Base-by-base conservation (phyloP, 805 yeast genomes). In the Saccharomycopsis sp. region DNA sequence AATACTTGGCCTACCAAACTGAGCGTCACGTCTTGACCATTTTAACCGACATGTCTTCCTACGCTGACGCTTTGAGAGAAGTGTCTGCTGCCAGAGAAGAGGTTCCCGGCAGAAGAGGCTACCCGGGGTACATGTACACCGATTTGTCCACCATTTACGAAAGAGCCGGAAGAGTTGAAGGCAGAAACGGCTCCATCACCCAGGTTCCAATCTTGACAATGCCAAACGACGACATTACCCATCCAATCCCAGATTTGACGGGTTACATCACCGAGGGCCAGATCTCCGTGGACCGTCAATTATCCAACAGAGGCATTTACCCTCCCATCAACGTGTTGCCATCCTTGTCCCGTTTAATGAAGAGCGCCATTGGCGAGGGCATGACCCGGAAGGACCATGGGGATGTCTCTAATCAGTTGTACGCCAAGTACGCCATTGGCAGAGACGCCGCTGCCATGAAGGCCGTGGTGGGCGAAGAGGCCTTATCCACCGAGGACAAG, bases 41-140 rank as follows among this genome's bases (percentile, higher is more conserved):
- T 58, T 75, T 92, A 61, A 94, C 99, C 38, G 99, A 92, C 69
- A 92, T 92, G 99, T 86, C 96, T 20, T 92, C 98, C n/a, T 92
- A 92, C 62, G 99, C 99, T 30, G 99, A 92, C 64, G 99, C 99
- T 30, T 71, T 92, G 60, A 88, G 99, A 80, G 99, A 92, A 71
- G 98, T 92, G 38, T 87, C 96, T 50, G 98, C 99, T 48, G 99
- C 99, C 36, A 87, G 99, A 74, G 99, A 92, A 68, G 98, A 94
- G 69, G 98, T 92, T 35, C 98, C 98, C 61, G 99, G 99, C 74
- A 87, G 99, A 77, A 87, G 99, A 80, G 99, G 99, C 73, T 92
- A 92, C 67, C 99, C 99, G 51, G 99, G 99, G 83, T 92, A 92
- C 66, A 92, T 92, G 99, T 92, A 92, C 70, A 92, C 99, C 36